Percentiles rank a stretch among this genome's conserved stretches.
These are phyloP conservation scores for Herpetomonas tarakana DNA, from an alignment of 208 protist genomes.

Conservation along the genomic window DNA sequence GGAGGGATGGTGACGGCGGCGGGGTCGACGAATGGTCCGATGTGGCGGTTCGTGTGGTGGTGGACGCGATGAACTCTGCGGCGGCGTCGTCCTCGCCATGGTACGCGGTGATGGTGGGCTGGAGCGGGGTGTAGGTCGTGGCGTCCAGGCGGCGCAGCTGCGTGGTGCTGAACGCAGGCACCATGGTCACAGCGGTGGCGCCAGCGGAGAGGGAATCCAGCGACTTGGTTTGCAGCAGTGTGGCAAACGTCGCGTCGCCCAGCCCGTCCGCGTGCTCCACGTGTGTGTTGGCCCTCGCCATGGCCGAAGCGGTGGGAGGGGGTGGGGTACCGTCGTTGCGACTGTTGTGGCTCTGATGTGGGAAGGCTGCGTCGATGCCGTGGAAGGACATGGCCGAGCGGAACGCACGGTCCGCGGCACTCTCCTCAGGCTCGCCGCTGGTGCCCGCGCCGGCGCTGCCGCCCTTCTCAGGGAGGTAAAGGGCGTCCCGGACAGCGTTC, in stretches of 20 bases:
- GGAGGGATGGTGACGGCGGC: not conserved
- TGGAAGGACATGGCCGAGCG: not conserved
- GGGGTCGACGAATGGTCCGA: not conserved
- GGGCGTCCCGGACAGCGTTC: not conserved
- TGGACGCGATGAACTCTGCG: not conserved
- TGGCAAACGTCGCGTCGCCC: slow-evolving; percentile 22
- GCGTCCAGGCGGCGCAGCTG: slow-evolving; percentile 50
- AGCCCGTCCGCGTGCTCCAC: slow-evolving; percentile 2
- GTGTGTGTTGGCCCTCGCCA: not conserved
- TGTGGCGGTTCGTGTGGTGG: not conserved
- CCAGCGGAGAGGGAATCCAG: slow-evolving; percentile 30
- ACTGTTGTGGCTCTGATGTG: not conserved
- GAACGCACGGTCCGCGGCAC: not conserved
- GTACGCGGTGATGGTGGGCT: slow-evolving; percentile 10
- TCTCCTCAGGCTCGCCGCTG: not conserved
- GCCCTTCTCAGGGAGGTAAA: no score
- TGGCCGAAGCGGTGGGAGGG: not conserved
- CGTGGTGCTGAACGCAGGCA: slow-evolving; percentile 55
- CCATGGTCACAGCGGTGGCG: slow-evolving; percentile 33
- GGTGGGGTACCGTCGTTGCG: not conserved
- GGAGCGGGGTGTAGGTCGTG: slow-evolving; percentile 49
- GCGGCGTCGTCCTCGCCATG: not conserved
- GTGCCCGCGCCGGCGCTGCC: not conserved
- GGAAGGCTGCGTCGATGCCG: slow-evolving; percentile 1
- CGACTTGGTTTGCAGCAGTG: slow-evolving; percentile 16